Percentiles rank a stretch among this genome's conserved stretches.
Conservation (phyloP, 371 early-diverging fungal genomes). For the Apophysomyces sp. region DNA sequence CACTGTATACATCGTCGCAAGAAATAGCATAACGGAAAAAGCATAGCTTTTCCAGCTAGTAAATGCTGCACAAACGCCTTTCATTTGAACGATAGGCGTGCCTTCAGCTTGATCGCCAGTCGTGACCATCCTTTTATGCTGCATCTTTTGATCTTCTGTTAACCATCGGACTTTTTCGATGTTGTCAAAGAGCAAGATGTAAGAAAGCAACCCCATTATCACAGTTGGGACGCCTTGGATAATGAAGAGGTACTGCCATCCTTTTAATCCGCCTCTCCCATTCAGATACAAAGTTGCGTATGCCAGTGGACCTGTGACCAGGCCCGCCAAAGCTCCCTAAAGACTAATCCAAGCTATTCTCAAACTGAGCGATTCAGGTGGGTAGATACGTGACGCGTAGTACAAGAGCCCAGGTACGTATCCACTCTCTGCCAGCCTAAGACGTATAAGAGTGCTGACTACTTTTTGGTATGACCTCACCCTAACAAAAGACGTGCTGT, state of each 20-base stretch:
- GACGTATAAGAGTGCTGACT: not conserved
- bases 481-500: constrained; percentile 27
- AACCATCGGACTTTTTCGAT: constrained; percentile 26
- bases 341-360: constrained; percentile 25
- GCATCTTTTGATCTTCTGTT: constrained; percentile 26
- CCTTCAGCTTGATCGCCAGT: not conserved
- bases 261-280: constrained; percentile 22
- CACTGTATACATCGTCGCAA: constrained; percentile 13
- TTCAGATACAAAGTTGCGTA: constrained; percentile 21
- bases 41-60: constrained; percentile 28
- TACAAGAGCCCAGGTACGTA: constrained; percentile 35
- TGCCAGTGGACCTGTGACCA: constrained; percentile 27
- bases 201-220: constrained; percentile 18
- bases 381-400: constrained; percentile 25
- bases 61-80: constrained; percentile 4
- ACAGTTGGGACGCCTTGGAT: constrained; percentile 27
- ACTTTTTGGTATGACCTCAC: constrained; percentile 10
- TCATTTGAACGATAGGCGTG: not conserved
- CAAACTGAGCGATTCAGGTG: constrained; percentile 23
- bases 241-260: constrained; percentile 37
- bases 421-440: constrained; percentile 21
- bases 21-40: constrained; percentile 15
- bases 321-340: constrained; percentile 25
- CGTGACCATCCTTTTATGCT: constrained; percentile 9
- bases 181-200: constrained; percentile 25